Base-by-base conservation (phyloP, 176 grass and related monocot genomes). In the Eleusine indica region DNA sequence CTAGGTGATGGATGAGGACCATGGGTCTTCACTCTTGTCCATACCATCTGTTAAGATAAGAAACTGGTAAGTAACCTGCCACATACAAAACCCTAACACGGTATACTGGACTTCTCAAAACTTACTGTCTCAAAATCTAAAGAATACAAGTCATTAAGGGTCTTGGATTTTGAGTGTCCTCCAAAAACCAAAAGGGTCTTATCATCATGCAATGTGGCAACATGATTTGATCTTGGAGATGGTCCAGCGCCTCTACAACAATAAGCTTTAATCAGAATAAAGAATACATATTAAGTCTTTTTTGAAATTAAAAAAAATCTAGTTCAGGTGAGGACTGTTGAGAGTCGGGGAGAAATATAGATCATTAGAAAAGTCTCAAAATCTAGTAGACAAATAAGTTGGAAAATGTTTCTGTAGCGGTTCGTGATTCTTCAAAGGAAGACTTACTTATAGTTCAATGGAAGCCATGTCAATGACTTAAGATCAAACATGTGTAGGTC, bases 111-210 rank as follows among this genome's bases (percentile, higher is more conserved):
- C 51, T 76, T 40, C 46, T 69, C 71, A 51, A 42, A 72, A 81
- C 90, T 80, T 95, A 99, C 96, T 71, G 96, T 96, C 89, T 99
- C 93, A 90, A 99, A 99, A 83, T 99, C 87, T 68, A 99, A 81
- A 58, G 93, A 92, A 88, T 94, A 99, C 35, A 99, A 58, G 73
- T 99, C 96, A 85, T 92, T 95, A 78, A 99, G 85, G 69, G 86
- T 96, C 81, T 88, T 99, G 37, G 96, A 99, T 84, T 99, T 99
- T 48, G 96, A 96, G 81, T 96, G 87, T 12, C 96, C 96, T 87
- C 96, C 96, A 44, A 96, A 99, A 74, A 99, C 56, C 52, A 96
- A 71, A 78, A 99, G 96, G 44, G 84, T 65, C 79, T 80, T 96
- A 87, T 99, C 96, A 70, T 99, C 91, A 72, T 99, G 90, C 38